A percentile compares a stretch with the other conserved stretches of the same genome.
Conservation (phyloP, 306 rosid genomes). For the Pyrus bretschneideri region DNA sequence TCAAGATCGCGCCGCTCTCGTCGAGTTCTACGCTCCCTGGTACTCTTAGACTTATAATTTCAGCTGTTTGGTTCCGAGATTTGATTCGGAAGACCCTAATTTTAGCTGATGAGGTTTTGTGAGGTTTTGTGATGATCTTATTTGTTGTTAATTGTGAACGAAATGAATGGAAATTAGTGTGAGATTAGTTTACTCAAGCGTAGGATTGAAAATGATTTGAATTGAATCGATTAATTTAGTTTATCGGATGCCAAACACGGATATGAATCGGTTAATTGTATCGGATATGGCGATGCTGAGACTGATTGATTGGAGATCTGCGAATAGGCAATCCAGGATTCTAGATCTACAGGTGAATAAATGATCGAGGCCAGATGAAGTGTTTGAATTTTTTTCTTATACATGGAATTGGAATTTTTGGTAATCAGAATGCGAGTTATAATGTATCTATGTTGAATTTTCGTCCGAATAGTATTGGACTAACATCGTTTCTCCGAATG, state of each 20-base stretch:
- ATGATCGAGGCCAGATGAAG: background rate
- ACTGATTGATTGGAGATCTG: slow-evolving; percentile 10
- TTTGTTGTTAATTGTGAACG: background rate
- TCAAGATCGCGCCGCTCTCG: slow-evolving; percentile 73
- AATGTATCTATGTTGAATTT: background rate
- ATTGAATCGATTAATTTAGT: background rate
- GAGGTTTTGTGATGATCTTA: background rate
- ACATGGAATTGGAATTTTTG: background rate
- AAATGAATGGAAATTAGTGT: background rate
- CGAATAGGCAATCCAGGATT: background rate
- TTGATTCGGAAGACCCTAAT: background rate
- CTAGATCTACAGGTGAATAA: slow-evolving; percentile 13
- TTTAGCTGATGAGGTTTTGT: background rate
- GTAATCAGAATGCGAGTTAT: background rate
- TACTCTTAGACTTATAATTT: slow-evolving; percentile 14
- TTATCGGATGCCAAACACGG: background rate
- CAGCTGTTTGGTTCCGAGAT: slow-evolving; percentile 3
- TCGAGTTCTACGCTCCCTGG: slow-evolving; percentile 97
- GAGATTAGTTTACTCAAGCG: background rate
- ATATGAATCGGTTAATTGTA: background rate
- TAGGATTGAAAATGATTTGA: background rate
- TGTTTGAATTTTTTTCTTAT: background rate
- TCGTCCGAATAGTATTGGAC: background rate
- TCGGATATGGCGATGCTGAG: background rate
- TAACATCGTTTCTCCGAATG: background rate